Evolutionary conservation across 441 rosid species (phyloP), one percentile per base, ranked within the genome.

Genomic region (Syzygium malaccense): DNA sequence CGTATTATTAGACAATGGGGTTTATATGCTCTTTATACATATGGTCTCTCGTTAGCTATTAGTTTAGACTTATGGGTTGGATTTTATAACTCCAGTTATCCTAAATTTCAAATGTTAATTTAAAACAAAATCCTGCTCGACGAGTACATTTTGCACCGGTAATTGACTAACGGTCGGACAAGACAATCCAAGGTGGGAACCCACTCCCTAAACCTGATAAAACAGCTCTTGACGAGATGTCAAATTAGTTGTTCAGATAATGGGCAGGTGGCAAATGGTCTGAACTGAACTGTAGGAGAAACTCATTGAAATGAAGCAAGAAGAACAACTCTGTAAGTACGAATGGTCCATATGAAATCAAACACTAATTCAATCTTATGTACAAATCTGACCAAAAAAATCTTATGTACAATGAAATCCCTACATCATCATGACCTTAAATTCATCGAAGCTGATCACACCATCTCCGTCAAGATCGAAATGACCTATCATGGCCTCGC

Each of bases 381-480:
- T 71, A 23, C 51, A 71, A 45, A 45, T 45, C 48, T 45, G 48
- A 45, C 48, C 48, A 45, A 45, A 45, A 45, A 45, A 71, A 23
- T 45, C 26, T 11, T 45, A 20, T 23, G 83, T 75, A 23, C 51
- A 75, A 45, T 23, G 19, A 58, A 23, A 48, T 57, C 8, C 88
- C 66, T 41, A 90, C 57, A 53, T 58, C 94, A 97, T 96, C 98
- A 95, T 95, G 87, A 88, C 58, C 86, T 91, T 95, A 88, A 97
- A 96, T 91, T 97, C 99, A 37, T 97, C 96, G 87, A 97, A 96
- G 88, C 94, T 93, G 51, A 96, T 93, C 86, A 95, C 94, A 9
- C 98, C 98, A 90, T 97, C 98, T 28, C 95, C 95, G 53, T 97
- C 92, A 58, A 91, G 90, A 91, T 97, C 99, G 87, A 95, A 96